Base-by-base conservation (phyloP, 768 basidiomycete species). In the Sistotremastrum suecicum region DNA sequence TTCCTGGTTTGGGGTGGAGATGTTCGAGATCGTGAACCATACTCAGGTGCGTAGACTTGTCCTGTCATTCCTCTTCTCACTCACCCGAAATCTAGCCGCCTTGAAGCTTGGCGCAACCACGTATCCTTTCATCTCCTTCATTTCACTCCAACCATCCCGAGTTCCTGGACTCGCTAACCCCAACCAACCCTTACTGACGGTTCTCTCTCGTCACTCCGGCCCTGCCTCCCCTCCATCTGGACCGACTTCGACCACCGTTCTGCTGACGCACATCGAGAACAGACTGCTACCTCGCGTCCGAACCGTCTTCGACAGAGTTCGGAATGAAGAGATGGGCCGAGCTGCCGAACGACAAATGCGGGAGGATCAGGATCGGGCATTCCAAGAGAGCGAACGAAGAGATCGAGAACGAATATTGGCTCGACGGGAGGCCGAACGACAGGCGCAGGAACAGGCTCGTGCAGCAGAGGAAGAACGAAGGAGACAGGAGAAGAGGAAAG, bases 1-100 rank as follows among this genome's bases (percentile, higher is more conserved):
- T 70, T 94, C 44, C 54, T 90, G 11, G 76, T 89, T 5, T 99
- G 92, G 94, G 94, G 84, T 3, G 92, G 88, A 10, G 92, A 97
- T 57, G 76, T 95, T 5, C 70, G 81, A 34, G 82, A 85, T 53
- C 69, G 70, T 34, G 88, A 94, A 50, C 77, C 86, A 4, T 90
- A 89, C 74, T 75, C 78, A 58, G 75, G 80, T 81, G 39, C 39
- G 58, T 43, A n/a, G 20, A 35, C 48, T 12, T 28, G 43, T 31
- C 11, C 32, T 0, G 1, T 8, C 1, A 32, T 29, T 5, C 40
- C 40, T 41, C 34, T 31, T 37, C 11, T 34, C 34, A 30, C 36
- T 50, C 34, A 66, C 41, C 7, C 34, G 28, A 33, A 38, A 37
- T 50, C 10, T 64, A 68, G 83, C 66, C 31, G 66, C 78, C 8